Base-by-base conservation (phyloP, 805 yeast genomes). In the Saturnispora besseyi region DNA sequence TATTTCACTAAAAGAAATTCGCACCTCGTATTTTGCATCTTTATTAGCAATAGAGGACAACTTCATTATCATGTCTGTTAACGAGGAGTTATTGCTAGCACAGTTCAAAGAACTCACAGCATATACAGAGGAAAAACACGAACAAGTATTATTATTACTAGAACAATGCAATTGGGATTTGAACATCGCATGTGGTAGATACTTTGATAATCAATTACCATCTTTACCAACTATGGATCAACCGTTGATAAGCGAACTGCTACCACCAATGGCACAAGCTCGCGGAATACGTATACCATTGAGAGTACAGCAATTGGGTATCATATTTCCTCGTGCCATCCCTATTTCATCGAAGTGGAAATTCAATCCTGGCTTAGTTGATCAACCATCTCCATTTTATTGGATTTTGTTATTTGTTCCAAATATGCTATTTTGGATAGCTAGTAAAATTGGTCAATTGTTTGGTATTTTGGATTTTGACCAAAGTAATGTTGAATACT, bases 141-240 rank as follows among this genome's bases (percentile, higher is more conserved):
- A 71, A 1, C 70, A 74, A 41, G 73, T 81, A 3, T 62, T 74
- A 4, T 62, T 68, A 46, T 61, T 82, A 26, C 60, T 83, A 46
- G 63, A 70, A 31, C 71, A 75, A 44, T 74, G 79, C 56, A 74
- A 78, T 45, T 81, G 81, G 81, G 74, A 81, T 57, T 59, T 84
- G 45, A 86, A 82, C 57, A 68, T 74, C 41, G 79, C 88, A 1
- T 63, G 82, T 31, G 74, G 82, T 3, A 71, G 78, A 46, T 84
- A 73, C 60, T 81, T 81, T 59, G 90, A 84, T 56, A 76, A 74
- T 18, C 43, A 28, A 22, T 21, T 42, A 7, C 44, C 51, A 28
- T 12, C 30, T 43, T 13, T 32, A 34, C 24, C 43, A 24, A 3
- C 30, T 3, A 34, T 30, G 12, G 7, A 36, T 36, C 12, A 18